Evolutionary conservation across 1,284 basidiomycete genomes (phyloP), one percentile per base, ranked within the genome.

Genomic region (Trametes pubescens): DNA sequence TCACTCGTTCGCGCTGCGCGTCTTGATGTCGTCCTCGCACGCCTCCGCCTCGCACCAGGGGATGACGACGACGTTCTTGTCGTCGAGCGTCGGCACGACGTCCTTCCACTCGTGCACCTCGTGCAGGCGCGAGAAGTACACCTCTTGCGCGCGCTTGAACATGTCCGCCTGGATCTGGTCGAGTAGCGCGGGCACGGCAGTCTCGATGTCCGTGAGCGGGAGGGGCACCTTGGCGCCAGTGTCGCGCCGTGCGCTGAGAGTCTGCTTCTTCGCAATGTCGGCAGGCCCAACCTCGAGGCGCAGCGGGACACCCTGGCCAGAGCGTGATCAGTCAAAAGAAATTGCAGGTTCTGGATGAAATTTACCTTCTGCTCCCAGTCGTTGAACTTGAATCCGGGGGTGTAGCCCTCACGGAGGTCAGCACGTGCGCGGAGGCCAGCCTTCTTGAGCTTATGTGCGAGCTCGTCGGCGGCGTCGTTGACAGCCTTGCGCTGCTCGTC

Each of bases 21-120:
- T 95, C 84, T 99, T 99, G 85, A 99, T 98, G 74, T 95, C 94
- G 79, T 99, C 97, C 79, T 99, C 97, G 78, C 98, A 99, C 49
- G 84, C 86, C 77, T 95, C 94, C 49, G 83, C 86, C 80, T 99
- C 95, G 79, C 98, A 99, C 98, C 98, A 99, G 11, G 98, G 98
- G 65, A 99, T 88, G 57, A 93, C 92, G 22, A 93, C 89, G 51
- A 96, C 86, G 75, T 90, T 90, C 83, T 98, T 99, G 74, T 85
- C 83, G 79, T 99, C 96, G 47, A 99, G 83, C 21, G 92, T 88
- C 16, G 93, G 93, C 13, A 98, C 96, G 63, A 99, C 84, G 64
- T 98, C 90, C 65, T 94, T 92, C 96, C 96, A 99, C 60, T 90
- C 83, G 14, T 87, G 92, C 57, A 98, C 85, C 69, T 87, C 81